Conservation (phyloP, 768 basidiomycete species). For the Rhodotorula graminis region DNA sequence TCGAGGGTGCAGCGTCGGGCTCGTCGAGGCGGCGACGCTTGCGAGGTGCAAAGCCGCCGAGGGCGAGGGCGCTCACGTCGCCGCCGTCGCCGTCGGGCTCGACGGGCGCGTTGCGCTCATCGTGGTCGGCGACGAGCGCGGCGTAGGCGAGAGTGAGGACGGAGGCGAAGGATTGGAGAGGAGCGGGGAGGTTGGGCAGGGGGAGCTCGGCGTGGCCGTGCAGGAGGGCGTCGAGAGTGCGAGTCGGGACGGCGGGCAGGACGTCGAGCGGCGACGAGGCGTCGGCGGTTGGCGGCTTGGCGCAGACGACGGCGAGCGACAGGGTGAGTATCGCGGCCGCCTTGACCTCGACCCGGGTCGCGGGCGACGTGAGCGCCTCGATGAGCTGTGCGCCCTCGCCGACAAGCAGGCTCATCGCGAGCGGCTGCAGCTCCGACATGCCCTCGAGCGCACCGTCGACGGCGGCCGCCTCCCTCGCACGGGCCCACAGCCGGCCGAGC, state of each 20-base stretch:
- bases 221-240: neutral
- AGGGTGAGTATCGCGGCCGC: neutral
- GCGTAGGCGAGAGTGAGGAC: slow-evolving; percentile 4
- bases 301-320: neutral
- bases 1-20: slow-evolving; percentile 1
- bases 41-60: neutral
- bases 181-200: neutral
- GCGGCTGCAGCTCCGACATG: neutral
- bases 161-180: neutral
- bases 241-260: neutral
- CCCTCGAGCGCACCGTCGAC: neutral
- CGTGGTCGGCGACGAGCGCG: slow-evolving; percentile 16
- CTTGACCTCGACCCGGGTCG: neutral
- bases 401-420: neutral
- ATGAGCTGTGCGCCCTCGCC: neutral
- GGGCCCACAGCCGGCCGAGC: neutral
- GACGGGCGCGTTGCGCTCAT: neutral
- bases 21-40: slow-evolving; percentile 20
- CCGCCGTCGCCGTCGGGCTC: neutral
- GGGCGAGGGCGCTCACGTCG: neutral
- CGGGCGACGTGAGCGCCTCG: neutral
- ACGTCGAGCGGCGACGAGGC: slow-evolving; percentile 5
- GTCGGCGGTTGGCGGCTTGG: neutral
- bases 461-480: neutral
- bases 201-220: neutral